Base-by-base conservation (phyloP, 345 rosid genomes). In the Brassica cretica region DNA sequence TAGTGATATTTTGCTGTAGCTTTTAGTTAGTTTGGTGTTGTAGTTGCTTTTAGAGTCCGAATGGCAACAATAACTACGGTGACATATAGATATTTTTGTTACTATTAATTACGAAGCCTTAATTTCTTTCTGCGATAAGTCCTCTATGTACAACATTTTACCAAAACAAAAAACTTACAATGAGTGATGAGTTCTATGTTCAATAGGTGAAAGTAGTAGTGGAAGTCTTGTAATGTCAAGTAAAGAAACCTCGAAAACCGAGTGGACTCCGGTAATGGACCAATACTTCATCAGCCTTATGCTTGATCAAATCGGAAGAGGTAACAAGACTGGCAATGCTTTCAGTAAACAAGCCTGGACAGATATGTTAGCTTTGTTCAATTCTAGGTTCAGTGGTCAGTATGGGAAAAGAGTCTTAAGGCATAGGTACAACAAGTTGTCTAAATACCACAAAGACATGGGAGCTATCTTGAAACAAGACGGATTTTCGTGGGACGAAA, bases 291-390 rank as follows among this genome's bases (percentile, higher is more conserved):
- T 91, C 55, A 91, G 87, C 82, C 92, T 93, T 73, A 80, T 93
- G 91, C 79, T 93, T 78, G 97, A 88, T 79, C 92, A 91, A 75
- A 84, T 89, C 6, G 88, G 87, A 62, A 87, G 85, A 84, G 92
- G 98, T 78, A 91, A 88, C 65, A 91, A 82, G 85, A 78, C 64
- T 39, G 84, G 80, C 67, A 84, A 81, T 69, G 76, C 88, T 63
- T 93, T 91, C 68, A 88, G 68, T 76, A 93, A 91, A 72, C 95
- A 91, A 82, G 94, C 95, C 27, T 91, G 97, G 98, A 83, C 82
- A 2, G 93, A 91, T 53, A 93, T 93, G 94, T 88, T 93, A 51
- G 81, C 78, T 39, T 76, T 85, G 60, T 93, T 93, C 84, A 91
- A 87, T 84, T 85, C 83, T 77, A 89, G 82, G 74, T 89, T 87